These are phyloP conservation scores for Wallacemonas sp. DNA, from an alignment of 208 protist genomes.

Conservation along the genomic window DNA sequence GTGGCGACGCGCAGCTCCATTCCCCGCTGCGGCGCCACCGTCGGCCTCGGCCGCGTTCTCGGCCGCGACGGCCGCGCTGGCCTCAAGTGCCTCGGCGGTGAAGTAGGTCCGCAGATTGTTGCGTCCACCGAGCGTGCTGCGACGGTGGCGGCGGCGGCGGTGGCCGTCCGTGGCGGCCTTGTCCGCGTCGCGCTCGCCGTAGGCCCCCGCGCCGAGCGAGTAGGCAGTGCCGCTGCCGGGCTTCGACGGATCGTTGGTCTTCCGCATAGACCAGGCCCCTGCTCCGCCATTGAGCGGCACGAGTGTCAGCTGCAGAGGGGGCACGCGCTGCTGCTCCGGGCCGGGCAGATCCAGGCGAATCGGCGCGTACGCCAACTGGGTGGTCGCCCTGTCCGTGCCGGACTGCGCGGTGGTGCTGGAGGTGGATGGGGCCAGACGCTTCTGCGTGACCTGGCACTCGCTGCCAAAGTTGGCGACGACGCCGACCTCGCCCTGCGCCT, in stretches of 20 bases:
- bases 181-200: not conserved
- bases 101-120: slow-evolving; percentile 43
- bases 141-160: not conserved
- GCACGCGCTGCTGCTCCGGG: slow-evolving; percentile 14
- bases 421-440: slow-evolving; percentile 30
- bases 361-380: slow-evolving; percentile 24
- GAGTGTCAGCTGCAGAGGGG: slow-evolving; percentile 42
- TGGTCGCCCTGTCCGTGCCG: not conserved
- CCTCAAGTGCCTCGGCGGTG: not conserved
- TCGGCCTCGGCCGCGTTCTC: not conserved
- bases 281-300: not conserved
- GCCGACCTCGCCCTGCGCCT: slow-evolving; percentile 42
- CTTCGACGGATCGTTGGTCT: not conserved
- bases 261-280: not conserved
- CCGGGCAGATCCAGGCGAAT: slow-evolving; percentile 45
- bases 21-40: not conserved
- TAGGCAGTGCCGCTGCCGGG: not conserved
- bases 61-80: not conserved
- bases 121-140: slow-evolving; percentile 26
- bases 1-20: not conserved
- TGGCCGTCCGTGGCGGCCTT: not conserved
- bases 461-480: slow-evolving; percentile 43
- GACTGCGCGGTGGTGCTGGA: slow-evolving; percentile 28
- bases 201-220: not conserved
- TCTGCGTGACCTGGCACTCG: slow-evolving; percentile 42